phyloP scores from a whole-genome alignment of 2,329 filamentous ascomycete genomes.

The Penicillium sp. region DNA sequence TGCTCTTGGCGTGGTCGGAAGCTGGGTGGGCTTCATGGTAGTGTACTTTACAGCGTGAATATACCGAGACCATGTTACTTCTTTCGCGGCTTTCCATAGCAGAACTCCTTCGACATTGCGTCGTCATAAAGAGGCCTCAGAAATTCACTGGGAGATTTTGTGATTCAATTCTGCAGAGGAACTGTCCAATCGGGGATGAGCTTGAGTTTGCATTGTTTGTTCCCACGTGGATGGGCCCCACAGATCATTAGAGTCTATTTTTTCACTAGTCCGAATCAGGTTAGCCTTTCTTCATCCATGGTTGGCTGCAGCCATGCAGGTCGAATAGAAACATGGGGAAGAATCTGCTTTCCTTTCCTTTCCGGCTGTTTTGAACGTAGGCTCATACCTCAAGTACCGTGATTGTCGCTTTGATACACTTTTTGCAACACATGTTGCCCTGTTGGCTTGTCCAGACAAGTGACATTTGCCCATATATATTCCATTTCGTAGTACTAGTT shows the following conservation, averaged over 20 bases:
- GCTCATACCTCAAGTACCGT: too few species aligned
- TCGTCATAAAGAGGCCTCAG: background rate
- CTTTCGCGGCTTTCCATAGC: background rate
- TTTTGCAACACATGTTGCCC: too few species aligned
- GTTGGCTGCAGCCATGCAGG: constrained; percentile 17
- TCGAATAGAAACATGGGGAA: constrained; percentile 15
- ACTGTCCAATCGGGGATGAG: background rate
- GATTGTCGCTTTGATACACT: too few species aligned
- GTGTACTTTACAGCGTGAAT: constrained; percentile 68
- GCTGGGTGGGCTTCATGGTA: constrained; percentile 90
- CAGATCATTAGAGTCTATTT: constrained; percentile 24
- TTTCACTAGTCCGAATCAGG: constrained; percentile 10
- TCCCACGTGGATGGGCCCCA: constrained; percentile 24
- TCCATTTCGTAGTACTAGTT: too few species aligned
- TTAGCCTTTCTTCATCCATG: constrained; percentile 18
- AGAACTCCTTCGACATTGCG: background rate
- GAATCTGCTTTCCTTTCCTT: background rate
- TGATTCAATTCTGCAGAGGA: background rate
- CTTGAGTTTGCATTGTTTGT: constrained; percentile 22
- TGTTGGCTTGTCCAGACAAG: too few species aligned
- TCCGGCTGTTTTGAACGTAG: background rate
- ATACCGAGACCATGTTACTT: background rate
- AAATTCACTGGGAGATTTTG: background rate
- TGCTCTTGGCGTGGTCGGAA: constrained; percentile 89
- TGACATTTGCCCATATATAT: too few species aligned